These are phyloP conservation scores for Diplodia seriata DNA, from an alignment of 2,329 filamentous ascomycete species.

Conservation along the genomic window DNA sequence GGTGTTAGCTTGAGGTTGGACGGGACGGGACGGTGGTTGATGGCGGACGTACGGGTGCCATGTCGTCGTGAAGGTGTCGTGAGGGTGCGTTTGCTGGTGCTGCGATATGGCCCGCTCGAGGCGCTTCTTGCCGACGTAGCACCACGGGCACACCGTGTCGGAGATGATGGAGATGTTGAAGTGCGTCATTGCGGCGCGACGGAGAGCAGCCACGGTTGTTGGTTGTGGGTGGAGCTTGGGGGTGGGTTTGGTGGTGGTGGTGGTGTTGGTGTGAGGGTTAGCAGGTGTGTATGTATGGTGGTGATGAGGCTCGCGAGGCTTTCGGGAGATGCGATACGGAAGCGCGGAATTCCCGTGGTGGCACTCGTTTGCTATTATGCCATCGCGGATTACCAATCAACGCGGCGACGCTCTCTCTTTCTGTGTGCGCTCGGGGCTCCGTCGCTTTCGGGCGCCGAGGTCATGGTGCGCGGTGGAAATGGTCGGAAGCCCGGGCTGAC, in stretches of 20 bases:
- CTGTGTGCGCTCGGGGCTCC: constrained; percentile 4
- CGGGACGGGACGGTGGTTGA: no score
- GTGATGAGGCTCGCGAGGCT: neutral
- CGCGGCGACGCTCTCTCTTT: neutral
- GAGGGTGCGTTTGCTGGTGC: constrained; percentile 68
- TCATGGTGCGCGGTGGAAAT: neutral
- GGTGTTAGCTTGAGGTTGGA: neutral
- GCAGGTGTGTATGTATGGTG: neutral
- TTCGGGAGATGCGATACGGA: neutral
- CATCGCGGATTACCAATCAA: constrained; percentile 29
- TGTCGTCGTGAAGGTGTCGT: constrained; percentile 73
- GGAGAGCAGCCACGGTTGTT: constrained; percentile 25
- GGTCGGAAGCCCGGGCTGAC: neutral
- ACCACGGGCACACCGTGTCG: constrained; percentile 78
- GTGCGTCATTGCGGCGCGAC: constrained; percentile 53
- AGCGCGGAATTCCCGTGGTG: constrained; percentile 3
- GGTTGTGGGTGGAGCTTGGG: neutral
- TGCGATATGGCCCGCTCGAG: constrained; percentile 73
- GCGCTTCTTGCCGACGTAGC: constrained; percentile 80
- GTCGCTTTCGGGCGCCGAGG: neutral
- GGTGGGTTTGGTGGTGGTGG: neutral
- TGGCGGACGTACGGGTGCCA: constrained; percentile 71
- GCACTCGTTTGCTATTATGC: constrained; percentile 9
- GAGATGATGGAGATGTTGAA: constrained; percentile 79
- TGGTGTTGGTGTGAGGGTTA: neutral